Evolutionary conservation across 78 protist genomes (phyloP), one percentile per base, ranked within the genome.

Genomic region (Mastigamoeba balamuthi): DNA sequence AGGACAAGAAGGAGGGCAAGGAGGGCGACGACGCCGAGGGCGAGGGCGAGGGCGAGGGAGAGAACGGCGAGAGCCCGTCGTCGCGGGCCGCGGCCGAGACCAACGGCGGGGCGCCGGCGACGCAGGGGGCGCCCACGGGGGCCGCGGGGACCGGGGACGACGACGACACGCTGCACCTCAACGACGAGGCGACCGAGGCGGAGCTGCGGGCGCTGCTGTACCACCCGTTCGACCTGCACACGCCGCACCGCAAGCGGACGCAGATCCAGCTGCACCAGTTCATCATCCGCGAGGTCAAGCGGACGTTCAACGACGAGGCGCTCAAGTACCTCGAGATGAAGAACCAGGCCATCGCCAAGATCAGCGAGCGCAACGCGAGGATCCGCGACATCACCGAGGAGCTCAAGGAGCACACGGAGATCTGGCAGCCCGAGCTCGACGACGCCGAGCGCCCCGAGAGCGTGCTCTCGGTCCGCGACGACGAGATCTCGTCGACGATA

Each of bases 231-330:
- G 77, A 73, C 4, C 68, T 73, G 40, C 30, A 73, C 66, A 73
- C 77, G 3, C 67, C 77, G 3, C 17, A 40, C 17, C 63, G 77
- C 37, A 73, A 63, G 6, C 2, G 3, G n/a, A 48, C 67, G 5
- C 77, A 73, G 42, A 73, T 73, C 68, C 23, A n/a, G 8, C 29
- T 73, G 66, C 77, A 36, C 33, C 67, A 73, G n/a, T 39, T 52
- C 30, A 28, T 41, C 35, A 73, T 73, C 52, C 40, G 23, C 27
- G 64, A 73, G 2, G 6, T 4, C 36, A 69, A 69, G 74, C 42
- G 7, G 4, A 28, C 5, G 43, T 69, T 69, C 63, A 38, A 69
- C 52, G 36, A 10, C 10, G 40, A 30, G 70, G 30, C 10, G 30
- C 10, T 6, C 1, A 36, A 69, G 40, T 3, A 4, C 4, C 2